phyloP scores from a whole-genome alignment of 768 basidiomycete genomes.

The Tulasnella sp. region DNA sequence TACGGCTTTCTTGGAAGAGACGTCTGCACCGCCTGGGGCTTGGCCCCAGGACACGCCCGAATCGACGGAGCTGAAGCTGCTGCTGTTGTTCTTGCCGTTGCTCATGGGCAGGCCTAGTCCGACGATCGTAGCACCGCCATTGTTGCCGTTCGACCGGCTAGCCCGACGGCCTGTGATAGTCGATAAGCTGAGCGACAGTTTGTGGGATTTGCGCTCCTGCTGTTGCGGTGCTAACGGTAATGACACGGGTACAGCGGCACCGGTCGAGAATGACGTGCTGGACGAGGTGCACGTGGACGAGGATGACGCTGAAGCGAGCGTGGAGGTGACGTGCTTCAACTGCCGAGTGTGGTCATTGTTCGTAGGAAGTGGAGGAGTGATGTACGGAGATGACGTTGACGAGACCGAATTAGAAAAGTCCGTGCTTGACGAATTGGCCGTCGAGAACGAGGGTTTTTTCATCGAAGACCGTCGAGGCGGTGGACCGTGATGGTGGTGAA shows the following conservation, averaged over 20 bases:
- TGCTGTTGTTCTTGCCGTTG: conserved; percentile 12
- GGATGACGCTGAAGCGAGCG: conserved; percentile 15
- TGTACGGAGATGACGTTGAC: background rate
- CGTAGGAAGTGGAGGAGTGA: background rate
- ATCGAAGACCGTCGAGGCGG: conserved; percentile 18
- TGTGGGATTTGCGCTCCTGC: conserved; percentile 14
- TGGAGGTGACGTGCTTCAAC: conserved; percentile 13
- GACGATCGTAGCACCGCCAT: background rate
- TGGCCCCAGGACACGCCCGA: conserved; percentile 1
- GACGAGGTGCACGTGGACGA: conserved; percentile 12
- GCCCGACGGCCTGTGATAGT: conserved; percentile 20
- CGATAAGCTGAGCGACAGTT: conserved; percentile 21
- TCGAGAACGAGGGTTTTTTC: conserved; percentile 16
- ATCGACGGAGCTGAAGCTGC: conserved; percentile 22
- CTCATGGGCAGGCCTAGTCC: background rate
- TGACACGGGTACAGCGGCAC: background rate
- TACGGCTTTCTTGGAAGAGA: conserved; percentile 26
- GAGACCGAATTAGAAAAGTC: conserved; percentile 12
- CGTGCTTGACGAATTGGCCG: conserved; percentile 6
- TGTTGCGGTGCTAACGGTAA: background rate
- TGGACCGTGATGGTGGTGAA: background rate
- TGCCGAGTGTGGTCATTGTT: background rate
- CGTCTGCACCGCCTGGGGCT: background rate
- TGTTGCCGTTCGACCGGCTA: background rate
- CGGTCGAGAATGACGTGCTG: conserved; percentile 17